Conservation (phyloP, 352 stramenopile species). For the Globisporangium camurandrum region DNA sequence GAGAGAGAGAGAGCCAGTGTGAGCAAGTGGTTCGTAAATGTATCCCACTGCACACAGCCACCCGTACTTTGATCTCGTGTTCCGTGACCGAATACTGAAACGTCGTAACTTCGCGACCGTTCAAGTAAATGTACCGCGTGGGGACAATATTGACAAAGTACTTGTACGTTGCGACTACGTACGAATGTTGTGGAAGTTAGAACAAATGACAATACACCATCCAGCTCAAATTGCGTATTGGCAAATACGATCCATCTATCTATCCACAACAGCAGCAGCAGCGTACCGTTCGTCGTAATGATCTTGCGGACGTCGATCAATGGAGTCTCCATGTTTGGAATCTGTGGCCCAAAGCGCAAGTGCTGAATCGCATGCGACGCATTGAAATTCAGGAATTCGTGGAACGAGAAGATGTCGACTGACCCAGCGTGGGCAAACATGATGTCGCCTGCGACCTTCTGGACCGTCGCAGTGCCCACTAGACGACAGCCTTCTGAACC, state of each 20-base stretch:
- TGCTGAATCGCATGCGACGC: slow-evolving; percentile 78
- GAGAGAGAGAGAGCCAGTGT: background rate
- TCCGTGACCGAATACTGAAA: slow-evolving; percentile 88
- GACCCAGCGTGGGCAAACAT: slow-evolving; percentile 82
- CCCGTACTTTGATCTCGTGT: slow-evolving; percentile 42
- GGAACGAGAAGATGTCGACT: slow-evolving; percentile 82
- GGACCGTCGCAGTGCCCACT: slow-evolving; percentile 52
- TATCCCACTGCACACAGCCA: too few relatives aligned
- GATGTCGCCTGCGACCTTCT: slow-evolving; percentile 80
- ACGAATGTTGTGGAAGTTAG: too few relatives aligned
- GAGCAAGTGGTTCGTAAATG: background rate
- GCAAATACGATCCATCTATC: background rate
- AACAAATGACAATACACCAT: too few relatives aligned
- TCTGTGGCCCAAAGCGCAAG: slow-evolving; percentile 66
- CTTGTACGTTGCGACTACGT: slow-evolving; percentile 80
- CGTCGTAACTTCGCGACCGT: slow-evolving; percentile 51
- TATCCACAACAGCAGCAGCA: background rate
- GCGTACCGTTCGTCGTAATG: slow-evolving; percentile 65
- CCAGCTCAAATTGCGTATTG: background rate
- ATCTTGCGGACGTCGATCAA: slow-evolving; percentile 82
- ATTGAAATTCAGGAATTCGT: slow-evolving; percentile 88
- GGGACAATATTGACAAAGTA: slow-evolving; percentile 85
- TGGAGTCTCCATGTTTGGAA: slow-evolving; percentile 82
- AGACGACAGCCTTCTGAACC: slow-evolving; percentile 74
- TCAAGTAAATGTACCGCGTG: slow-evolving; percentile 79